Evolutionary conservation across 1,139 yeast genomes (phyloP).

Genomic region (Candida sp.): DNA sequence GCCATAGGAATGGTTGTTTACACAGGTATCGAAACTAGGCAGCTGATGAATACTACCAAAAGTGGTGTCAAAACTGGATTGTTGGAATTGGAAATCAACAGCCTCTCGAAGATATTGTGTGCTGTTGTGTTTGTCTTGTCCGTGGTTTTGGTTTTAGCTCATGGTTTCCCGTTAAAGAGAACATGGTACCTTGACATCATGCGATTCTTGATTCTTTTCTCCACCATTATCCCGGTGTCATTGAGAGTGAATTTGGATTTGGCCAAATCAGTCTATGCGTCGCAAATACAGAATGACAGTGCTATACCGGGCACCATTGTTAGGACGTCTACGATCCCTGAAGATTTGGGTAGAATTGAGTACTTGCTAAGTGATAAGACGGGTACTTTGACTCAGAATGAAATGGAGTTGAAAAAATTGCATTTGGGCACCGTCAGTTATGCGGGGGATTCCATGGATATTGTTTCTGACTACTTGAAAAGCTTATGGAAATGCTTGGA

Average conservation of each 20-base stretch:
- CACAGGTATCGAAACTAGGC: conserved; percentile 94
- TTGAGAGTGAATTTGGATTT: conserved; percentile 92
- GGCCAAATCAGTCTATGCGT: conserved; percentile 95
- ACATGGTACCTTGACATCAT: conserved; percentile 90
- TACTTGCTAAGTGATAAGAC: conserved; percentile 94
- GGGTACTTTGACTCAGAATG: conserved; percentile 97
- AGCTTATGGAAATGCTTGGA: conserved; percentile 26
- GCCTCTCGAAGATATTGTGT: conserved; percentile 86
- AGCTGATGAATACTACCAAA: conserved; percentile 88
- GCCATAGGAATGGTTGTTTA: conserved; percentile 88
- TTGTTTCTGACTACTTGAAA: conserved; percentile 73
- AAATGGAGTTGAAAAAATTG: conserved; percentile 94
- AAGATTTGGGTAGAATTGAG: conserved; percentile 95
- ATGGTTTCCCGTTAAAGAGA: conserved; percentile 66
- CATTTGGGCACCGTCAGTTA: conserved; percentile 94
- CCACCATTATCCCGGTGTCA: conserved; percentile 96
- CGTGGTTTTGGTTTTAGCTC: conserved; percentile 74
- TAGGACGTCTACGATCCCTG: conserved; percentile 97
- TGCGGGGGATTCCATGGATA: conserved; percentile 91
- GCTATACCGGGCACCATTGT: conserved; percentile 89
- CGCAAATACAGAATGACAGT: conserved; percentile 88
- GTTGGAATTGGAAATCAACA: conserved; percentile 89
- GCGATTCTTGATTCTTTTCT: conserved; percentile 89
- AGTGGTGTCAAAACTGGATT: conserved; percentile 93
- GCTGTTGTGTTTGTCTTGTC: conserved; percentile 83